Evolutionary conservation across 805 yeast genomes (phyloP), one percentile per base, ranked within the genome.

Genomic region (Candida fluviatilis): DNA sequence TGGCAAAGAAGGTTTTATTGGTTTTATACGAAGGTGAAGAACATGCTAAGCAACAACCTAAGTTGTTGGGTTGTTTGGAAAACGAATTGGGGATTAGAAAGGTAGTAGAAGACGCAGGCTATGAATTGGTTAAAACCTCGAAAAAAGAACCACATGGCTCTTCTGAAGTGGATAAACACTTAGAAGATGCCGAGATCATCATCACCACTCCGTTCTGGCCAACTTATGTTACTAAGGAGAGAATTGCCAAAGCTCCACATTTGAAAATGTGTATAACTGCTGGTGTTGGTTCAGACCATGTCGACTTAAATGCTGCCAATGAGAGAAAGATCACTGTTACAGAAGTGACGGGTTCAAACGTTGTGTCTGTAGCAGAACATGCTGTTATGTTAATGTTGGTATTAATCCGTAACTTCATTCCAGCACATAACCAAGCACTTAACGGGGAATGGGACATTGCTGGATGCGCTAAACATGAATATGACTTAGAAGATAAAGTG

Each of bases 151-250:
- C 67, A 1, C 82, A 82, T 34, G 70, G 69, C 29, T 48, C 60
- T 48, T 73, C 83, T 2, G 71, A 56, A 26, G 73, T 84, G 34
- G 93, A 84, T 59, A 66, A 73, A 52, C 70, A 82, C 46, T 73
- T 84, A 55, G 75, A 69, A 34, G 88, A 80, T 43, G 85, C 90
- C 4, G 93, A 84, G 49, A 71, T 84, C 36, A 75, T 84, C 52
- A 84, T 85, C 60, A 78, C 90, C 29, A 84, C 91, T 10, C 93
- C 95, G 3, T 84, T 85, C 74, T 86, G 75, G 62, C 93, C 95
- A 4, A 91, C 81, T 26, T 84, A 84, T 60, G 70, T 84, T 57
- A 75, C 82, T 39, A 69, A 71, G 42, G 82, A 79, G 50, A 73
- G 91, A 52, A 72, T 84, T 46, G 78, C 66, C 35, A 73, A 75